Evolutionary conservation across 2,329 filamentous ascomycete species (phyloP).

Genomic region (Cladophialophora carrionii): DNA sequence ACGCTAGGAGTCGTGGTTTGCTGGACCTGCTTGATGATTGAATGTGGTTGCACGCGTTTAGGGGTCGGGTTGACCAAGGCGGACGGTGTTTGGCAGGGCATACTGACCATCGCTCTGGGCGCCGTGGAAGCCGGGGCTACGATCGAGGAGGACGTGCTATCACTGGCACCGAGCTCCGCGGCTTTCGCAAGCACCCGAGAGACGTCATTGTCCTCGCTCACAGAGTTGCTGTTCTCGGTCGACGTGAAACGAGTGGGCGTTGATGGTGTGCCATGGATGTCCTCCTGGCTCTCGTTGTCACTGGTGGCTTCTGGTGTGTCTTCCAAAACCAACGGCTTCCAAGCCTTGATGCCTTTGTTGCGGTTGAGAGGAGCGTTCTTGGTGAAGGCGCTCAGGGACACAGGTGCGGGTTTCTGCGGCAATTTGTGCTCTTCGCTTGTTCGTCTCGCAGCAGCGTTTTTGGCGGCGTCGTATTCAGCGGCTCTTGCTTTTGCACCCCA

Average conservation of each 20-base stretch:
- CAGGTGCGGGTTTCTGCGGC: conserved; percentile 34
- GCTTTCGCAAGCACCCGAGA: conserved; percentile 17
- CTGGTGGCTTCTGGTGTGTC: conserved; percentile 24
- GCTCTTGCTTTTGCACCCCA: conserved; percentile 38
- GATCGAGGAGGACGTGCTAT: conserved; percentile 4
- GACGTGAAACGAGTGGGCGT: conserved; percentile 20
- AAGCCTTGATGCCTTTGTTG: conserved; percentile 39
- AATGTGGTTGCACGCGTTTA: conserved; percentile 22
- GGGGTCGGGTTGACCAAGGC: conserved; percentile 26
- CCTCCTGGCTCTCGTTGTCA: conserved; percentile 16
- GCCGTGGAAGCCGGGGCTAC: conserved; percentile 22
- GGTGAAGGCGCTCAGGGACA: conserved; percentile 38
- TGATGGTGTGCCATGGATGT: conserved; percentile 2
- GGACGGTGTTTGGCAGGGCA: conserved; percentile 8
- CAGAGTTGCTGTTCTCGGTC: conserved; percentile 6
- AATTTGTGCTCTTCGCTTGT: conserved; percentile 37
- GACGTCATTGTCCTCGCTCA: conserved; percentile 5
- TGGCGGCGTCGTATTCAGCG: conserved; percentile 38
- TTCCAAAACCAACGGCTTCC: conserved; percentile 36
- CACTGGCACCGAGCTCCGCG: conserved; percentile 1
- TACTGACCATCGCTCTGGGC: conserved; percentile 26
- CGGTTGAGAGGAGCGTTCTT: conserved; percentile 32
- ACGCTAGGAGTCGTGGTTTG: conserved; percentile 18
- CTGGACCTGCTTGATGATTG: conserved; percentile 26
- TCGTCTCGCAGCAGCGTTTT: conserved; percentile 37